Base-by-base conservation (phyloP, 768 basidiomycete genomes). In the Lactifluus subvellereus region DNA sequence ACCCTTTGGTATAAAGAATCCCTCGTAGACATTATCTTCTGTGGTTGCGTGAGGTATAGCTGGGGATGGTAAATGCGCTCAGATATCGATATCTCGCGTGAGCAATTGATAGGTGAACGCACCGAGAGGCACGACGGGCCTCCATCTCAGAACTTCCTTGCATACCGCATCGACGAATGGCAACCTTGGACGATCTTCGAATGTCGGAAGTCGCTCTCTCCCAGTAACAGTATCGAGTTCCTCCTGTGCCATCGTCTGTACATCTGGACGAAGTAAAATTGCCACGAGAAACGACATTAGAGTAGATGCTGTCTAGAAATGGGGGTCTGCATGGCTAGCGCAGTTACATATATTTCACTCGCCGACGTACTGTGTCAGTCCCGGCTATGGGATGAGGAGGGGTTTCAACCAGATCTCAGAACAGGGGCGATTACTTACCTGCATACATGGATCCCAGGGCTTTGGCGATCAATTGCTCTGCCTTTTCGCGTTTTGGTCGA, bases 111-210 rank as follows among this genome's bases (percentile, higher is more conserved):
- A 30, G 30, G 3, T 14, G 32, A 2, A 50, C 58, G 32, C 56
- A 60, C 67, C 69, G 49, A 72, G 30, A 13, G 72, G 71, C 3
- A 58, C 51, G 8, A 63, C 63, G 2, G 68, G 58, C 22, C 61
- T 62, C 71, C 70, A 73, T 22, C 73, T 65, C 32, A 40, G 11
- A 16, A 40, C 37, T 40, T 54, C 53, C 53, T 40, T 54, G 22
- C 53, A 54, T 5, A 54, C n/a, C 22, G 53, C 53, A 27, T 54
- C 38, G 7, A 54, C 6, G 16, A 40, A 54, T 16, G 54, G 53
- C 11, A 54, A 27, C 37, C n/a, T n/a, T 14, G 37, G 53, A 6
- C 53, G 53, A 54, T 54, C 53, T 11, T 54, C 54, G 6, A 54
- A 54, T 2, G 40, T 42, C 7, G 54, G 54, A 2, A 54, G 54